Conservation (phyloP, 2,329 filamentous ascomycete genomes). For the Whalleya microplaca region DNA sequence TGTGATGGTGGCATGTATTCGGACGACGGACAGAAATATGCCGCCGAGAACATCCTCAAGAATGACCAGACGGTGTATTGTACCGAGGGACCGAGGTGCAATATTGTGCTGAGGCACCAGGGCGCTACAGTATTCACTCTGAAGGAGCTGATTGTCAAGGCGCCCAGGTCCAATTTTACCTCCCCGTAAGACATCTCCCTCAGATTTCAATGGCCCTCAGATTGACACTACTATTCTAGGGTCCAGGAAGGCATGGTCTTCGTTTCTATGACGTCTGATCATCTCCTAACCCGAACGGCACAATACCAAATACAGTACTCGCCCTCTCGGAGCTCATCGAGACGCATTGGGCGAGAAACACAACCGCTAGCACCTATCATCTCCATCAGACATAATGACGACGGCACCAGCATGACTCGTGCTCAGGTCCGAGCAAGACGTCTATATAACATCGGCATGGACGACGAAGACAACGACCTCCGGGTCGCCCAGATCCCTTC, state of each 20-base stretch:
- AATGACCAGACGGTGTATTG: conserved; percentile 88
- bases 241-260: conserved; percentile 93
- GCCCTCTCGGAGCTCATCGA: conserved; percentile 30
- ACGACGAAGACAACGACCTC: conserved; percentile 49
- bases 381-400: conserved; percentile 57
- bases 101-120: conserved; percentile 81
- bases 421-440: conserved; percentile 49
- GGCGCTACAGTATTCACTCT: conserved; percentile 81
- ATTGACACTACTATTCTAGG: conserved; percentile 47
- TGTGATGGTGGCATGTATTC: conserved; percentile 80
- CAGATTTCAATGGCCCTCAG: conserved; percentile 36
- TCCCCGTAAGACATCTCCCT: conserved; percentile 70
- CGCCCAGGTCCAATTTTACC: conserved; percentile 79
- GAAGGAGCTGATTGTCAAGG: conserved; percentile 85
- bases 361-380: conserved; percentile 45
- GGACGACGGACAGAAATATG: conserved; percentile 62
- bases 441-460: conserved; percentile 47
- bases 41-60: conserved; percentile 79
- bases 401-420: conserved; percentile 52
- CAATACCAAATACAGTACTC: conserved; percentile 75
- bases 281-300: conserved; percentile 72
- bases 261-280: conserved; percentile 81
- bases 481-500: conserved; percentile 59
- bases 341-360: conserved; percentile 31
- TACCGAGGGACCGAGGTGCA: conserved; percentile 85